Evolutionary conservation across 805 yeast species (phyloP), one percentile per base, ranked within the genome.

Genomic region (Nematodospora valgi): DNA sequence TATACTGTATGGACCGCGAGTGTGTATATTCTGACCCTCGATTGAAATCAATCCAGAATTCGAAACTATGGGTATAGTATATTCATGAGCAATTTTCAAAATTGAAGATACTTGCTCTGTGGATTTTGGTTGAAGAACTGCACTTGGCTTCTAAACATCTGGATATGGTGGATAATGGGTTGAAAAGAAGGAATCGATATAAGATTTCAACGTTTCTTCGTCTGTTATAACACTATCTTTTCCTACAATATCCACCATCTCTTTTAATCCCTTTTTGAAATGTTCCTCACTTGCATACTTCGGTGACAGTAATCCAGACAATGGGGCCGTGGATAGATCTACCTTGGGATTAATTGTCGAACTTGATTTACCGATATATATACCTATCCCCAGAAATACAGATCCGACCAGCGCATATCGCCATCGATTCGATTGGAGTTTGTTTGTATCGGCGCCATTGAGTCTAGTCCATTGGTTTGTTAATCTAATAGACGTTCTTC

Each of bases 11-110:
- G 70, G 71, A 0, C 80, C 80, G 30, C 86, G 69, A 1, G 89
- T 70, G 7, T 86, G 82, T 43, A 81, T 70, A 51, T 76, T 80
- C 47, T 85, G 88, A n/a, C 94, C 95, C 55, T 85, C 95, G 23
- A 85, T 60, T 0, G 91, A 81, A 0, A 93, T 80, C 27, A 88
- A 86, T 8, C 94, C 95, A 0, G 88, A 77, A 47, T 59, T 82
- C 2, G 93, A 89, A 13, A 85, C 78, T 36, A 84, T 74, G 2
- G 94, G 93, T 2, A 85, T 71, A 26, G 59, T 62, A 49, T 77
- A 72, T 46, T 72, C 64, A 51, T 82, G 77, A 32, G 86, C 80
- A 8, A 82, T 61, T 47, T 78, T 78, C 59, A 83, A 59, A 13
- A 85, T 69, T 15, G 62, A 56, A 0, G 86, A 74, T 0, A 85